These are phyloP conservation scores for Agrocybe praecox DNA, from an alignment of 768 basidiomycete species.

Conservation along the genomic window DNA sequence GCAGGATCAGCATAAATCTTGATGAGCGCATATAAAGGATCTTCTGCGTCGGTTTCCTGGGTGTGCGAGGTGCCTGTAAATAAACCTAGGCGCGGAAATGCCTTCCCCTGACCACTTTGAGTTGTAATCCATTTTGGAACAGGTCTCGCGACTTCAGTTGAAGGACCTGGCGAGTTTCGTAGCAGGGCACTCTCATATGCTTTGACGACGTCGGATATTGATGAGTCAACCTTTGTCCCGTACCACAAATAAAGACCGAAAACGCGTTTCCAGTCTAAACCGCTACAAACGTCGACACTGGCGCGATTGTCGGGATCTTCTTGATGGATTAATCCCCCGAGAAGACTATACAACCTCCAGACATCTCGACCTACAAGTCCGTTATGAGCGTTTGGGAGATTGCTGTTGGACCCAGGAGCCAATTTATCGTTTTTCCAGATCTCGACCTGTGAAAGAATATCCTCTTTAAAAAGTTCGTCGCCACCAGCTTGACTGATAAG, in stretches of 20 bases:
- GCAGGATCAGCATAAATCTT: constrained; percentile 74
- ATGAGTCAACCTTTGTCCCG: constrained; percentile 66
- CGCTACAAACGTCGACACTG: constrained; percentile 55
- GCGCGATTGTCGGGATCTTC: constrained; percentile 53
- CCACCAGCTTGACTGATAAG: constrained; percentile 87
- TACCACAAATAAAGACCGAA: constrained; percentile 95
- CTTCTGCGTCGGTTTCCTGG: constrained; percentile 33
- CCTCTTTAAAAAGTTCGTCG: constrained; percentile 70
- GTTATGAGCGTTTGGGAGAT: constrained; percentile 15
- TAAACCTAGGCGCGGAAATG: constrained; percentile 16
- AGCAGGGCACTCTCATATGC: constrained; percentile 53
- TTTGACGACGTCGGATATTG: constrained; percentile 69
- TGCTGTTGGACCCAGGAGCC: constrained; percentile 35
- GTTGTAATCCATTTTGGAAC: constrained; percentile 61
- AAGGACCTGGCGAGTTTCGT: constrained; percentile 20
- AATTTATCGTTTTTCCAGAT: constrained; percentile 77
- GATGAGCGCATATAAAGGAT: constrained; percentile 84
- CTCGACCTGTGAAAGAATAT: constrained; percentile 73
- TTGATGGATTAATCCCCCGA: constrained; percentile 72
- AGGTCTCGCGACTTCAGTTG: constrained; percentile 49
- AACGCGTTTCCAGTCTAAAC: constrained; percentile 92
- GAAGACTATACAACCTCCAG: constrained; percentile 79
- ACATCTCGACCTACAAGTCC: constrained; percentile 58
- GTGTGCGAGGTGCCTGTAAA: constrained; percentile 36
- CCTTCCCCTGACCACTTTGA: constrained; percentile 13